These are phyloP conservation scores for Suillus clintonianus DNA, from an alignment of 768 basidiomycete genomes.

Conservation along the genomic window DNA sequence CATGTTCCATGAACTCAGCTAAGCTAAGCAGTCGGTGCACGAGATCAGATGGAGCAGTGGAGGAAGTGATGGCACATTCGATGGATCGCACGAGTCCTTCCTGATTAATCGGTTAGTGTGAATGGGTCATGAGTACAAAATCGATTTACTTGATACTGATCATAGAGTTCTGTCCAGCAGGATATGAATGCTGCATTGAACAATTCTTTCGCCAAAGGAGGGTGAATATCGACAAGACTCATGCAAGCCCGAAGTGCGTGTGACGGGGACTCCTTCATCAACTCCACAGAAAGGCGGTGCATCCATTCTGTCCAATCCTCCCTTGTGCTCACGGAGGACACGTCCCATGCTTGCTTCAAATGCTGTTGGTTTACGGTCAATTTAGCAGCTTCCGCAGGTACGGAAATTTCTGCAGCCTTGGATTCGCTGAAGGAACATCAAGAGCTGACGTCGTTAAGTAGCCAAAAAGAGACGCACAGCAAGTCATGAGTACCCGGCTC, in stretches of 20 bases:
- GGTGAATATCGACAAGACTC: conserved; percentile 88
- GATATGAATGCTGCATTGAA: conserved; percentile 99
- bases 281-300: conserved; percentile 87
- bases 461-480: conserved; percentile 45
- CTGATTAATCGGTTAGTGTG: conserved; percentile 41
- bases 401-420: conserved; percentile 72
- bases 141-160: conserved; percentile 83
- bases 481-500: conserved; percentile 75
- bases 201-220: conserved; percentile 88
- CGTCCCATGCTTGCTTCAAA: conserved; percentile 96
- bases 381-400: conserved; percentile 83
- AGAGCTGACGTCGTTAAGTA: conserved; percentile 1
- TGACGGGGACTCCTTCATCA: conserved; percentile 98
- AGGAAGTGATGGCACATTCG: conserved; percentile 79
- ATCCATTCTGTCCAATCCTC: conserved; percentile 98
- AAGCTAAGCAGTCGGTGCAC: conserved; percentile 90
- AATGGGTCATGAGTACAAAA: background rate
- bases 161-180: conserved; percentile 95
- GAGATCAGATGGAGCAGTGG: conserved; percentile 79
- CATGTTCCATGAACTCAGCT: conserved; percentile 99
- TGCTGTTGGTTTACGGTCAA: conserved; percentile 96
- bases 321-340: conserved; percentile 67
- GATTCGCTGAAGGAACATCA: conserved; percentile 49
- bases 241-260: conserved; percentile 97
- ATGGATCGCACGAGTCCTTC: conserved; percentile 94